Evolutionary conservation across 345 rosid species (phyloP).

Genomic region (Lumnitzera littorea): DNA sequence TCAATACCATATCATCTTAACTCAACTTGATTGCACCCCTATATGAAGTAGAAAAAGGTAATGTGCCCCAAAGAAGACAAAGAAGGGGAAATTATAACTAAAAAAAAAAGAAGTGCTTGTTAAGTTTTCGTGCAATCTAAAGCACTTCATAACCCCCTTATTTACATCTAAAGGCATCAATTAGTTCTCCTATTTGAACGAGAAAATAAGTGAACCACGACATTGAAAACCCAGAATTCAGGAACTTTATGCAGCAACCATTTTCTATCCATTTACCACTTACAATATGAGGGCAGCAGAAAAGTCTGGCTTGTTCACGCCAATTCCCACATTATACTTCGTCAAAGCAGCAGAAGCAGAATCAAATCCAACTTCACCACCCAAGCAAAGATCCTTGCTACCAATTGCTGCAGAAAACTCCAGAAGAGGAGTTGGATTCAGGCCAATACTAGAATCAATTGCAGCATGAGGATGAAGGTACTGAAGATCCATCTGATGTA

Average conservation of each 20-base stretch:
- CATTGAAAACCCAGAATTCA: background rate
- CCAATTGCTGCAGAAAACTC: conserved; percentile 78
- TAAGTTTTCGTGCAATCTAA: too few species aligned
- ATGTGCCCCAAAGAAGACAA: too few species aligned
- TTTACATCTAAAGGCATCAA: too few species aligned
- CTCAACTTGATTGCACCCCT: too few species aligned
- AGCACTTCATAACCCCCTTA: too few species aligned
- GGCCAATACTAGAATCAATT: conserved; percentile 64
- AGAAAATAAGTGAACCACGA: background rate
- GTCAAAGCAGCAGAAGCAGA: conserved; percentile 60
- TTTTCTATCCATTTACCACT: conserved; percentile 16
- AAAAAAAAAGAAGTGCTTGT: too few species aligned
- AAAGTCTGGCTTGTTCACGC: conserved; percentile 53
- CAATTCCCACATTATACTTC: conserved; percentile 65
- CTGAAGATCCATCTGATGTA: conserved; percentile 65
- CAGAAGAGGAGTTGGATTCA: conserved; percentile 64
- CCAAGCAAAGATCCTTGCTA: conserved; percentile 47
- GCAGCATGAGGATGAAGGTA: conserved; percentile 72
- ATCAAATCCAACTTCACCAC: conserved; percentile 77
- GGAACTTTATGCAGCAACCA: background rate
- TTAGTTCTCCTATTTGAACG: background rate
- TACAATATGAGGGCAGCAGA: conserved; percentile 62
- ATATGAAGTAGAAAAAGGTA: too few species aligned
- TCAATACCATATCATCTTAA: too few species aligned
- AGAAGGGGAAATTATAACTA: too few species aligned